These are phyloP conservation scores for Plasmodium cynomolgi DNA, from an alignment of 169 alveolate species.

Conservation along the genomic window DNA sequence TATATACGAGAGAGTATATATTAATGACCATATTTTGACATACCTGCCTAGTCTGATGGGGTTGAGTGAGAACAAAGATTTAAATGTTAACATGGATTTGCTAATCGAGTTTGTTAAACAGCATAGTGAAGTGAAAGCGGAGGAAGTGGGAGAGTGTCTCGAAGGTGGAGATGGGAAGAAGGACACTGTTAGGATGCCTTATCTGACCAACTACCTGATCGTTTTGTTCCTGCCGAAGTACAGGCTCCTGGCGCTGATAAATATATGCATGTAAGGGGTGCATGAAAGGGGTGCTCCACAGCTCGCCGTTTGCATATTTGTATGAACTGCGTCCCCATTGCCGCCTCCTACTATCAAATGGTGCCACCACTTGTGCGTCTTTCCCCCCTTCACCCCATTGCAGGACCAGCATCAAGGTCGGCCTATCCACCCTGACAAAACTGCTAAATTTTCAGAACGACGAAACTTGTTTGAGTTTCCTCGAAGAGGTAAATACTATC, in stretches of 20 bases:
- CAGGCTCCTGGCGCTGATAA: conserved; percentile 58
- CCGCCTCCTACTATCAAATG: background rate
- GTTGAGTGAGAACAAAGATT: conserved; percentile 20
- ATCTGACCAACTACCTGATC: conserved; percentile 51
- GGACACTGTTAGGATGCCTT: conserved; percentile 34
- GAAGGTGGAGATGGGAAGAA: background rate
- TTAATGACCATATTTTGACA: conserved; percentile 28
- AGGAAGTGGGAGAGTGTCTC: background rate
- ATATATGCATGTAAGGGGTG: conserved; percentile 59
- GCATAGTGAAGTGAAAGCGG: conserved; percentile 11
- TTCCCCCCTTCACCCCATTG: background rate
- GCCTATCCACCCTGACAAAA: conserved; percentile 38
- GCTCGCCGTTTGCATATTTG: background rate
- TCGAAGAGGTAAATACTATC: conserved; percentile 54
- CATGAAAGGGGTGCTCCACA: background rate
- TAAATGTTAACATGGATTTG: conserved; percentile 33
- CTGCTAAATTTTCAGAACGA: conserved; percentile 54
- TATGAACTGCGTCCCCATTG: background rate
- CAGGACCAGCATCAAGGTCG: conserved; percentile 60
- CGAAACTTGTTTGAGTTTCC: conserved; percentile 24
- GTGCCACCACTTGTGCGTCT: background rate
- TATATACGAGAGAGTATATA: conserved; percentile 23
- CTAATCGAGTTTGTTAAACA: conserved; percentile 20
- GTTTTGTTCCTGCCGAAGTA: conserved; percentile 63
- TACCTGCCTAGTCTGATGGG: conserved; percentile 39